Base-by-base conservation (phyloP, 192 early-diverging fungal species). In the Coemansia sp. region DNA sequence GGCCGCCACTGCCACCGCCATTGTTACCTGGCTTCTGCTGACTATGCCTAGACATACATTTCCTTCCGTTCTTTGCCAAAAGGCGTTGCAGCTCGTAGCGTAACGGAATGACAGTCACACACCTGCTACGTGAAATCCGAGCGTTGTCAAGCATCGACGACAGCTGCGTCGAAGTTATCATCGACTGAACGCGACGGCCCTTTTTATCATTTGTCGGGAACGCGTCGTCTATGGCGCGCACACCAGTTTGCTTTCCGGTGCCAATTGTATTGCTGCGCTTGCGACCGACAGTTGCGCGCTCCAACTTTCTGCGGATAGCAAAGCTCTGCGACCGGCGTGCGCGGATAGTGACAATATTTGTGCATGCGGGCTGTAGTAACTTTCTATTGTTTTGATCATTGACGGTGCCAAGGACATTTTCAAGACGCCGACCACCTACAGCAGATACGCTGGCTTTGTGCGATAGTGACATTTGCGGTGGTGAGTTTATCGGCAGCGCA, bases 401-500 rank as follows among this genome's bases (percentile, higher is more conserved):
- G 20, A 18, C 55, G 30, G 30, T 25, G 18, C 23, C 25, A 20
- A 57, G 55, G 1, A 20, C 31, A 1, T 33, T 31, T n/a, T 57
- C 35, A 18, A 66, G 18, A 16, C 61, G 72, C 1, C 60, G 64
- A 1, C 77, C 72, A 13, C 77, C 77, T 0, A 80, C 77, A 4
- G 77, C 77, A 1, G 77, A 71, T 10, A 80, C 59, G 46, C 77
- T 80, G 35, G 77, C 77, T 45, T 74, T 80, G 62, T 71, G 77
- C 12, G 72, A 58, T 1, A 74, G 53, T 42, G 64, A 18, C 56
- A 67, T 70, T 42, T 66, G 68, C 28, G 68, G 61, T 10, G 69
- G 66, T 3, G 66, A 64, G 10, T 33, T 30, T 6, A 72, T 62
- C 0, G 70, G 59, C 18, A 72, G 63, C 12, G 18, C 12, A 7